Evolutionary conservation across 2,329 filamentous ascomycete species (phyloP).

Genomic region (Magnaporthales sp.): DNA sequence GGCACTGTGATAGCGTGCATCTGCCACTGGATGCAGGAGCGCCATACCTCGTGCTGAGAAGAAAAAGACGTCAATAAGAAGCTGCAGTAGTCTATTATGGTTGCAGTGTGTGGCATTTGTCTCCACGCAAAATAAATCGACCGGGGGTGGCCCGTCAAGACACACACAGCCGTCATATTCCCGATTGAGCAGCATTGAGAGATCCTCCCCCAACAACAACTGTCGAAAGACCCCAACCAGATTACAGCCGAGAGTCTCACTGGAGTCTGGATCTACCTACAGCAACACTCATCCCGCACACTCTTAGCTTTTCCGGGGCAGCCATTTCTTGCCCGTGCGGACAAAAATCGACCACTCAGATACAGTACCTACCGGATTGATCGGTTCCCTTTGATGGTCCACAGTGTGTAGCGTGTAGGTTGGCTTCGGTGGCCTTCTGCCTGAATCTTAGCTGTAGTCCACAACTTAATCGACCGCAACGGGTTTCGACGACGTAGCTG

Average conservation of each 20-base stretch:
- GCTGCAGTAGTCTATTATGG: background rate
- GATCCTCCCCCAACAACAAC: slow-evolving; percentile 3
- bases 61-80: background rate
- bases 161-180: background rate
- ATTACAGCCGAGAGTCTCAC: background rate
- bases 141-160: background rate
- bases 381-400: background rate
- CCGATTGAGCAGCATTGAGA: slow-evolving; percentile 7
- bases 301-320: background rate
- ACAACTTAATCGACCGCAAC: background rate
- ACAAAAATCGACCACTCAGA: background rate
- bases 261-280: background rate
- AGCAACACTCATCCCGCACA: background rate
- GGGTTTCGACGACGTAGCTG: background rate
- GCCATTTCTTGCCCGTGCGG: background rate
- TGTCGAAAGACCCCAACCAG: background rate
- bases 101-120: background rate
- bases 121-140: background rate
- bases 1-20: background rate
- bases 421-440: background rate
- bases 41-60: background rate
- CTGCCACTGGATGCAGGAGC: background rate
- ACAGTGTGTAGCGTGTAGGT: background rate
- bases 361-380: background rate
- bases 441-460: background rate